Base-by-base conservation (phyloP, 2,329 filamentous ascomycete species). In the Curvularia spicifera region DNA sequence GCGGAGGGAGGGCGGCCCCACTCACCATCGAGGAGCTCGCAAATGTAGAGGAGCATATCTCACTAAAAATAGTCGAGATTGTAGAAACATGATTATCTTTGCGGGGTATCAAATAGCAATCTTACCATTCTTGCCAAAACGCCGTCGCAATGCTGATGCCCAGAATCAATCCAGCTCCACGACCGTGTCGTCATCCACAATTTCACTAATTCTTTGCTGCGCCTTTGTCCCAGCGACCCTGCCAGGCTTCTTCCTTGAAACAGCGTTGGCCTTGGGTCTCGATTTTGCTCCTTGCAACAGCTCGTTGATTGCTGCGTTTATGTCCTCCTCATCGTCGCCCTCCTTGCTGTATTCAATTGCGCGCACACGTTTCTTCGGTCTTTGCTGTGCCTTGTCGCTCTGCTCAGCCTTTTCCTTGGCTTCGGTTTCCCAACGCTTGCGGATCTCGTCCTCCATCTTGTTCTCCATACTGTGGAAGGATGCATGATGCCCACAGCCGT, bases 401-500 rank as follows among this genome's bases (percentile, higher is more conserved):
- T 45, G 51, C 20, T 65, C 64, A 7, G 60, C 61, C 48, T 67
- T 68, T 5, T 71, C 68, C 33, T 71, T 72, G n/a, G 77, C 74
- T 56, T 78, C 76, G 8, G 65, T 61, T 44, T 78, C 75, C 82
- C 80, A 83, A 26, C 78, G 78, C 67, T 77, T 76, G 26, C 79
- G 69, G 5, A 81, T 74, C 43, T 79, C 81, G 51, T 83, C 79
- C 47, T 84, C 82, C 9, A 70, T 65, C n/a, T 76, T 73, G 55
- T 83, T 84, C 59, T 84, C 81, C 74, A 85, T 78, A 50, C 70
- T 78, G 70, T 85, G 83, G 62, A 83, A 85, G 10, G 78, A 81
- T 6, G 83, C 83, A 64, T 85, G 83, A 67, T 85, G 83, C 29
- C 70, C 71, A 63, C 83, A 85, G 48, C 83, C 83, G 67, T 85